Conservation (phyloP, 2,329 filamentous ascomycete genomes). For the Fusarium sp. region DNA sequence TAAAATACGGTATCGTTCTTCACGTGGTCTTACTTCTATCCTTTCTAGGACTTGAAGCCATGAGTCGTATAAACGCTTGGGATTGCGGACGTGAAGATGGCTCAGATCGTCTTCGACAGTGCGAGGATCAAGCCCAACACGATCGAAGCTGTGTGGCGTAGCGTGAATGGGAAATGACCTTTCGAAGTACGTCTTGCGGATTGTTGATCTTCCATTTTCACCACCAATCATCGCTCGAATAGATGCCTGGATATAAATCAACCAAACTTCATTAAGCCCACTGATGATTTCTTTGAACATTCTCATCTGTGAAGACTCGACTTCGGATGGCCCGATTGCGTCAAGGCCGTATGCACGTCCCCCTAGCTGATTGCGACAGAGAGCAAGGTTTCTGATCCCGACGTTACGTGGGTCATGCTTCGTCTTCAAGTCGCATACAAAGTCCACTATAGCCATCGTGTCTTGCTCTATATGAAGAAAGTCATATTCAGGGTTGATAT, state of each 20-base stretch:
- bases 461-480: background rate
- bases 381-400: background rate
- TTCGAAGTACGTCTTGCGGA: background rate
- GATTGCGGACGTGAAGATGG: background rate
- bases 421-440: background rate
- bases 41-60: background rate
- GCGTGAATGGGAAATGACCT: background rate
- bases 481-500: background rate
- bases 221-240: fast-evolving
- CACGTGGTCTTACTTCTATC: background rate
- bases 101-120: background rate
- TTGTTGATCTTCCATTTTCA: too few species aligned
- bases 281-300: background rate
- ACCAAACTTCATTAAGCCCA: background rate
- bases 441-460: background rate
- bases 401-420: background rate
- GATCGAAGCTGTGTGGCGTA: background rate
- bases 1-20: background rate
- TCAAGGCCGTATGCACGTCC: background rate
- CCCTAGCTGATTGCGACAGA: background rate
- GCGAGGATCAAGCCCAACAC: background rate
- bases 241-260: background rate
- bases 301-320: background rate
- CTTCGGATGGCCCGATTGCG: background rate
- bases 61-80: background rate